phyloP scores from a whole-genome alignment of 495 filamentous ascomycete species.

The Podospora sp. region DNA sequence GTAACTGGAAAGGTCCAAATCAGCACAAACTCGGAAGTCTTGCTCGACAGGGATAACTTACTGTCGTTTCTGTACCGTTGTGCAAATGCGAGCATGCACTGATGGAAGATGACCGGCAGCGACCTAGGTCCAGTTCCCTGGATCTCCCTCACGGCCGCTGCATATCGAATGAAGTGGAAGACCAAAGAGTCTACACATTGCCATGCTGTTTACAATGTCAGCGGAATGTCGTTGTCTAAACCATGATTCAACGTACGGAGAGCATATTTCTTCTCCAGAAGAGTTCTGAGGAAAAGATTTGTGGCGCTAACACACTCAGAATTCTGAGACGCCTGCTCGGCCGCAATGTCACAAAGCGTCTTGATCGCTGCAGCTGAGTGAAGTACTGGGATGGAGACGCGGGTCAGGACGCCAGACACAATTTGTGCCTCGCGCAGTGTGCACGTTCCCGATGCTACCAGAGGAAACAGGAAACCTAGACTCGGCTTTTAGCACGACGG shows the following conservation, averaged over 20 bases:
- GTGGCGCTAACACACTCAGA: constrained; percentile 80
- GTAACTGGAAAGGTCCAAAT: constrained; percentile 23
- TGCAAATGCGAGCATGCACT: constrained; percentile 82
- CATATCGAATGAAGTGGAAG: constrained; percentile 93
- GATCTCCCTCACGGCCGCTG: constrained; percentile 42
- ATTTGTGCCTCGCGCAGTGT: constrained; percentile 91
- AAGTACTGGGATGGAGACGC: constrained; percentile 78
- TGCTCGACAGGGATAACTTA: constrained; percentile 48
- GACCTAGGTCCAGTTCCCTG: constrained; percentile 18
- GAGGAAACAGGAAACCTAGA: constrained; percentile 74
- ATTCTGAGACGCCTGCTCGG: constrained; percentile 72
- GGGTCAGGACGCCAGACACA: constrained; percentile 76
- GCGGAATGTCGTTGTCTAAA: background rate
- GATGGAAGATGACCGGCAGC: constrained; percentile 82
- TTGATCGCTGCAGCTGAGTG: constrained; percentile 92
- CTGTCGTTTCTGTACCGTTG: constrained; percentile 83
- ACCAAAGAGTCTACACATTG: constrained; percentile 93
- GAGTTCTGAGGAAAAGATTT: constrained; percentile 87
- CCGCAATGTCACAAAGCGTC: constrained; percentile 88
- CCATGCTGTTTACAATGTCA: constrained; percentile 48
- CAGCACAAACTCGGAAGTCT: background rate
- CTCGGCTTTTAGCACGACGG: background rate
- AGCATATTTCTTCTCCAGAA: constrained; percentile 96
- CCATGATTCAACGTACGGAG: constrained; percentile 58
- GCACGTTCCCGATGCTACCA: constrained; percentile 74